Evolutionary conservation across 306 rosid genomes (phyloP).

Genomic region (Astragalus membranaceus): DNA sequence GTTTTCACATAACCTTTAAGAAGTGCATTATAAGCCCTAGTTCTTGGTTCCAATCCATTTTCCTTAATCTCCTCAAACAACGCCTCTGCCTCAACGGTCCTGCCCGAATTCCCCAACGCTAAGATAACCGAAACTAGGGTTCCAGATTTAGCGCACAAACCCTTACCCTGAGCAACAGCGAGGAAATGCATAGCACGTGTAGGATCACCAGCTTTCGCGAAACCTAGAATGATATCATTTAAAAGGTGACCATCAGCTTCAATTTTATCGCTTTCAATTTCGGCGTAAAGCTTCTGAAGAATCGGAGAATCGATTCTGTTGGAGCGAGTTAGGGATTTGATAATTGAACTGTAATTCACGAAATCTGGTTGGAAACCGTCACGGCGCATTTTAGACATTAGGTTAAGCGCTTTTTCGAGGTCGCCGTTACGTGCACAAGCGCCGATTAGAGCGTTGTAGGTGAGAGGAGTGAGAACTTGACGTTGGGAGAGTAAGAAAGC

Average conservation of each 20-base stretch:
- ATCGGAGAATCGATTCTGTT: slow-evolving; percentile 62
- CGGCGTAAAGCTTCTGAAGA: slow-evolving; percentile 64
- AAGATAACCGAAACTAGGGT: slow-evolving; percentile 61
- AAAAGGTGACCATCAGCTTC: slow-evolving; percentile 71
- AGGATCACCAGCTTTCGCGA: slow-evolving; percentile 74
- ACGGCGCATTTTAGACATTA: slow-evolving; percentile 78
- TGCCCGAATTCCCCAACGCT: slow-evolving; percentile 64
- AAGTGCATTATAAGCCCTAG: slow-evolving; percentile 76
- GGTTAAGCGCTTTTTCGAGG: slow-evolving; percentile 68
- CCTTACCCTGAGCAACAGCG: slow-evolving; percentile 69
- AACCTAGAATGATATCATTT: slow-evolving; percentile 71
- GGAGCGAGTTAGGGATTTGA: slow-evolving; percentile 73
- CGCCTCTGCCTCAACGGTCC: slow-evolving; percentile 79
- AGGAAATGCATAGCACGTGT: slow-evolving; percentile 62
- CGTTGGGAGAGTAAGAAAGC: slow-evolving; percentile 78
- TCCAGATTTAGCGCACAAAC: slow-evolving; percentile 59
- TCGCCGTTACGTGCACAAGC: slow-evolving; percentile 89
- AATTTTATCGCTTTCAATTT: slow-evolving; percentile 63
- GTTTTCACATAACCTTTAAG: slow-evolving; percentile 73
- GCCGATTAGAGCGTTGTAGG: slow-evolving; percentile 81
- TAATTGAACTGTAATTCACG: slow-evolving; percentile 69
- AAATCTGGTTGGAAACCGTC: slow-evolving; percentile 81
- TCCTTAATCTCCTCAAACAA: slow-evolving; percentile 83
- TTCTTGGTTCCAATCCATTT: slow-evolving; percentile 67
- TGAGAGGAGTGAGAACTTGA: slow-evolving; percentile 64